Conservation (phyloP, 306 rosid genomes). For the Vachellia pachyceras region DNA sequence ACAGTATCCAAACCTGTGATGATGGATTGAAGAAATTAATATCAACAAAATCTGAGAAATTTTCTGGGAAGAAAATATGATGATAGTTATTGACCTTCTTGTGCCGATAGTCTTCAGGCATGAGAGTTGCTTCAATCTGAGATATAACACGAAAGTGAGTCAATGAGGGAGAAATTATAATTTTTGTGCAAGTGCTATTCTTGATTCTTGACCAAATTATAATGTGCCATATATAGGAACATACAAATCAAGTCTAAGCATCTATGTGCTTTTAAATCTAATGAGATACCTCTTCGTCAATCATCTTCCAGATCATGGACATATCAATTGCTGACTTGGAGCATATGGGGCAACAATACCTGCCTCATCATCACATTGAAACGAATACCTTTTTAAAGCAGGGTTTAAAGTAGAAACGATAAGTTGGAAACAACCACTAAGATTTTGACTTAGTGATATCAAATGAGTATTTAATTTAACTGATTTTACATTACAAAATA, state of each 20-base stretch:
- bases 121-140: constrained; percentile 86
- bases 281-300: constrained; percentile 89
- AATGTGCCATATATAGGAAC: not conserved
- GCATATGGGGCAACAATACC: constrained; percentile 95
- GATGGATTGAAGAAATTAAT: constrained; percentile 8
- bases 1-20: constrained; percentile 93
- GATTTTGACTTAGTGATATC: not conserved
- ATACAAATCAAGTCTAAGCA: constrained; percentile 11
- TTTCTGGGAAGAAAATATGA: not conserved
- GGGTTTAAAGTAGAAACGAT: not conserved
- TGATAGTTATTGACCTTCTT: constrained; percentile 58
- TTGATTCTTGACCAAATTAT: constrained; percentile 9
- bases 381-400: not conserved
- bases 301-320: constrained; percentile 84
- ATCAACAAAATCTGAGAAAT: not conserved
- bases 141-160: constrained; percentile 30
- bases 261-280: constrained; percentile 27
- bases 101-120: constrained; percentile 83
- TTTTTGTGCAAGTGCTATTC: not conserved
- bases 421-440: not conserved
- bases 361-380: constrained; percentile 40
- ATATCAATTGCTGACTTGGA: constrained; percentile 83
- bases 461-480: no score
- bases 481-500: no score
- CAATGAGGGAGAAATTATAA: constrained; percentile 34